phyloP scores from a whole-genome alignment of 129 eudicot genomes.

The Artemisia annua region DNA sequence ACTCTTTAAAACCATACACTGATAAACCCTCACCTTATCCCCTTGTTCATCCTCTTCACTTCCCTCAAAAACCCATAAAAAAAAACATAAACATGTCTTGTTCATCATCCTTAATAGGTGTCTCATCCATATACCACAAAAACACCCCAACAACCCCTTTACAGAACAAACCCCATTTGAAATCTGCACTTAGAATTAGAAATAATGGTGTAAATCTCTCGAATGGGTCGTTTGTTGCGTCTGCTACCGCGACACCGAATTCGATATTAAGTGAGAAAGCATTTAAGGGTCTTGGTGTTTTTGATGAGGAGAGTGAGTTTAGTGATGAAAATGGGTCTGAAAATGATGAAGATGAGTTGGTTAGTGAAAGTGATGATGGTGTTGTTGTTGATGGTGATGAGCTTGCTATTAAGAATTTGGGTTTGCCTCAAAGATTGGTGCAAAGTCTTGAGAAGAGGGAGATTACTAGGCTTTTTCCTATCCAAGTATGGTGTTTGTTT shows the following conservation, averaged over 20 bases:
- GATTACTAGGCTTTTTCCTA: conserved; percentile 82
- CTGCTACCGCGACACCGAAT: conserved; percentile 78
- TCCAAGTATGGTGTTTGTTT: conserved; percentile 52
- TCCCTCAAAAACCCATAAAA: conserved; percentile 1
- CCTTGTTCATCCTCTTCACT: conserved; percentile 23
- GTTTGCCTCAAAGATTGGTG: conserved; percentile 83
- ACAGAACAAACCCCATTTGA: conserved; percentile 37
- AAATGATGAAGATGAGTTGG: not conserved
- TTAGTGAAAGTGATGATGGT: conserved; percentile 31
- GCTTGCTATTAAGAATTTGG: conserved; percentile 59
- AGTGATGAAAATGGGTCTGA: conserved; percentile 33
- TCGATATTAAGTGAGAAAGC: conserved; percentile 95
- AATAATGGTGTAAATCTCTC: conserved; percentile 1
- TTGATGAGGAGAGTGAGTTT: conserved; percentile 49
- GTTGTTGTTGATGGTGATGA: conserved; percentile 70
- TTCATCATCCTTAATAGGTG: conserved; percentile 67
- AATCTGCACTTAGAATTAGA: conserved; percentile 19
- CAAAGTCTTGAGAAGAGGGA: conserved; percentile 66
- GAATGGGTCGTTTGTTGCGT: conserved; percentile 39
- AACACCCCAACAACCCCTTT: conserved; percentile 47
- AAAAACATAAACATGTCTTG: conserved; percentile 50
- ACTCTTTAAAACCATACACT: conserved; percentile 34
- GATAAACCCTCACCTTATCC: conserved; percentile 53
- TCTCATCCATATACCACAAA: conserved; percentile 69
- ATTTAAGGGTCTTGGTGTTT: conserved; percentile 65